phyloP scores from a whole-genome alignment of 2,329 filamentous ascomycete species.

The Epichloe brachyelytri region DNA sequence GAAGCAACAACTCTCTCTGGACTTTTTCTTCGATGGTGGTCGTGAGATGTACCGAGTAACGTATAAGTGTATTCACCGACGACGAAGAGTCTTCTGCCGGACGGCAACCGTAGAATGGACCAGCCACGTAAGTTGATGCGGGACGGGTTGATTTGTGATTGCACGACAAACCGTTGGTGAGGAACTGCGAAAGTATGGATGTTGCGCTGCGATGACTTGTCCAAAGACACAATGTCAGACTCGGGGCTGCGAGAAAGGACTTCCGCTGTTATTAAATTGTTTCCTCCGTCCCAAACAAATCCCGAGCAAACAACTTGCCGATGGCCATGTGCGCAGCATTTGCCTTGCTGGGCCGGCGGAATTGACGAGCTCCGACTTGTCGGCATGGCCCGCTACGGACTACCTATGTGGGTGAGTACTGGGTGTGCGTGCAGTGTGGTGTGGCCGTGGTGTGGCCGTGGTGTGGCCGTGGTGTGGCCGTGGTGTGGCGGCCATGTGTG shows the following conservation, averaged over 20 bases:
- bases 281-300: not conserved
- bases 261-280: not conserved
- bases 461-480: too few species aligned
- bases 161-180: too few species aligned
- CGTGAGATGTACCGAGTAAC: not conserved
- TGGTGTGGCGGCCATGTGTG: too few species aligned
- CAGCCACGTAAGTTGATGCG: not conserved
- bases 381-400: not conserved
- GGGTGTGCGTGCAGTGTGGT: too few species aligned
- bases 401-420: too few species aligned
- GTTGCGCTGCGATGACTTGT: not conserved
- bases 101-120: not conserved
- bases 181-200: not conserved
- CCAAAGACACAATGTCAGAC: not conserved
- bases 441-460: too few species aligned
- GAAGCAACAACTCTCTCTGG: too few species aligned
- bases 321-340: not conserved
- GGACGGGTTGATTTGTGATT: not conserved
- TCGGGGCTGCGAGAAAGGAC: not conserved
- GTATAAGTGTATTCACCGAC: not conserved
- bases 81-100: not conserved
- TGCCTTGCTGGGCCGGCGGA: not conserved
- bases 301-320: not conserved
- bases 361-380: not conserved
- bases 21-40: not conserved